Conservation (phyloP, 2,329 filamentous ascomycete species). For the Fusarium gaditjirri region DNA sequence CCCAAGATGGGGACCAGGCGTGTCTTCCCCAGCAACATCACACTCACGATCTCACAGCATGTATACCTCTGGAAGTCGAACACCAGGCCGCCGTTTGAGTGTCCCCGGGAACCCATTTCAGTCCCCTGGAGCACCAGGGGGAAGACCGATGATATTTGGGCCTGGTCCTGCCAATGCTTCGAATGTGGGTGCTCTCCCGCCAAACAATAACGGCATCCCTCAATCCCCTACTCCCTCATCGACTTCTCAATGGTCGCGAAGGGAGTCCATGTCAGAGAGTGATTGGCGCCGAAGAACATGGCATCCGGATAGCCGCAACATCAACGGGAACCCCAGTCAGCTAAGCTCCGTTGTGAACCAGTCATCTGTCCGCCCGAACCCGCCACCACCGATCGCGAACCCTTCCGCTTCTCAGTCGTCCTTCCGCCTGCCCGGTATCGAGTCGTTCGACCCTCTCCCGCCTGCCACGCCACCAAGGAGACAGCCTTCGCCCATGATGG, state of each 20-base stretch:
- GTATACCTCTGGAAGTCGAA: slow-evolving; percentile 71
- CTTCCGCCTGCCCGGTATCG: slow-evolving; percentile 85
- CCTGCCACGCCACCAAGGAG: slow-evolving; percentile 71
- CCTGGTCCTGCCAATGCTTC: slow-evolving; percentile 66
- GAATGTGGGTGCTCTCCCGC: slow-evolving; percentile 64
- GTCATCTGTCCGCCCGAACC: slow-evolving; percentile 66
- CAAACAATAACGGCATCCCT: slow-evolving; percentile 68
- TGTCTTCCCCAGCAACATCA: slow-evolving; percentile 78
- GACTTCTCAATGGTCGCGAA: slow-evolving; percentile 69
- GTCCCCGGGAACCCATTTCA: slow-evolving; percentile 84
- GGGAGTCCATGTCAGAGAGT: slow-evolving; percentile 77
- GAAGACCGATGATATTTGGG: slow-evolving; percentile 66
- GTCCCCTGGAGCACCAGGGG: slow-evolving; percentile 65
- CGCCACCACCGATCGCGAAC: slow-evolving; percentile 60
- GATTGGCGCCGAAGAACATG: slow-evolving; percentile 87
- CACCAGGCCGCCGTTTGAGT: slow-evolving; percentile 79
- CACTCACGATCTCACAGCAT: slow-evolving; percentile 78
- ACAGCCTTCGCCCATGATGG: slow-evolving; percentile 79
- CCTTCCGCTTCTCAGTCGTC: slow-evolving; percentile 64
- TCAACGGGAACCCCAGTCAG: slow-evolving; percentile 74
- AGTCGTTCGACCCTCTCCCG: slow-evolving; percentile 85
- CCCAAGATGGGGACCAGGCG: slow-evolving; percentile 74
- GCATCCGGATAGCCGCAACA: slow-evolving; percentile 82
- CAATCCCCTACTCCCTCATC: slow-evolving; percentile 74
- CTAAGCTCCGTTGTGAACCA: slow-evolving; percentile 81